Evolutionary conservation across 352 stramenopile genomes (phyloP), one percentile per base, ranked within the genome.

Genomic region (Pythium volutum): DNA sequence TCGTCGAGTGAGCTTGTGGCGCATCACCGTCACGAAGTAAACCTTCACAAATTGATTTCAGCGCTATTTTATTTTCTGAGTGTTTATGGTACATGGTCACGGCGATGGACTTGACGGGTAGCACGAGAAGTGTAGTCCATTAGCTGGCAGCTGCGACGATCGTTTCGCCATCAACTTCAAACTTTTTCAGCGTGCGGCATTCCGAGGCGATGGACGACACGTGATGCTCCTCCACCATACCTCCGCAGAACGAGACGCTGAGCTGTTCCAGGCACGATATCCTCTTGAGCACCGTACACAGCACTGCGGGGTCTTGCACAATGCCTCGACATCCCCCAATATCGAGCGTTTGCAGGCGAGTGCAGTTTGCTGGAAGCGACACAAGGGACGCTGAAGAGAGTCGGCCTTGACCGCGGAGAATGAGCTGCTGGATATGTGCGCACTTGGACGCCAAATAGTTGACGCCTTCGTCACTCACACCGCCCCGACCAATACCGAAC

Each of bases 321-420:
- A 88, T 86, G n/a, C 76, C 66, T 18, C 66, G 67, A 48, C 78
- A 90, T 5, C 77, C 78, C 7, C 76, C 73, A 60, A 90, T 81
- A 38, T 88, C 76, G 11, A 90, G 60, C 9, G 65, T 73, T 53
- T 73, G 64, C 14, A 88, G 70, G 27, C 70, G 72, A 23, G 70
- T 66, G 51, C 71, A 87, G 54, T 73, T 69, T 2, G 25, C 46
- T 8, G 75, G 71, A 33, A 90, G 57, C 14, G 67, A 73, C 8
- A 61, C 55, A 5, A 88, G 60, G 16, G 77, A 75, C 7, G 57
- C 50, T 0, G 73, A 63, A 16, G 78, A 75, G n/a, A 90, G 67
- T 16, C 55, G 69, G 6, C 81, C 79, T 46, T 90, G 81, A 10
- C 78, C 81, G 18, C 77, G 76, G 12, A 90, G 42, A 8, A 70